Evolutionary conservation across 83 land plant genomes (phyloP), one percentile per base, ranked within the genome.

Genomic region (Diphasiastrum complanatum): DNA sequence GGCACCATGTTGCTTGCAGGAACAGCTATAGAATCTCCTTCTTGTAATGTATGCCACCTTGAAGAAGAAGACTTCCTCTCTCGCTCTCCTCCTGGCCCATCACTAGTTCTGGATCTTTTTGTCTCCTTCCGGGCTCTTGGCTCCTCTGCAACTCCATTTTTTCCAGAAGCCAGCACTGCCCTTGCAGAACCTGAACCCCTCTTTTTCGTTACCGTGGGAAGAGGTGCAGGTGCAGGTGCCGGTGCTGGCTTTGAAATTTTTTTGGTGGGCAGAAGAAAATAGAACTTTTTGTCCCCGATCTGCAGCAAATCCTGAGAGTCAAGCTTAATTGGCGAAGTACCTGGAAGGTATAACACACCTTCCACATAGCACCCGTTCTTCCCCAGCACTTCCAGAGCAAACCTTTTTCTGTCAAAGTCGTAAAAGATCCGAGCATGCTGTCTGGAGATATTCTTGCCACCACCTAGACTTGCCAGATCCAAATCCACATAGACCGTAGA

Each of bases 401-500:
- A 93, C 3, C 91, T 80, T 20, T 83, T 84, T 51, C 86, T 79
- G 27, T 77, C 78, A 75, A 93, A 93, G 67, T 93, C 99, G 79
- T 89, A 93, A 79, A 75, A 89, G 67, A 93, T 93, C 31, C 96
- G 78, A 45, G 99, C 99, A 68, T 93, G 99, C 79, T 83, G 86
- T 43, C 96, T 82, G 52, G 96, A 89, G 66, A 95, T 89, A 82
- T 84, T 89, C 92, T 83, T 95, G 33, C 99, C 99, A 11, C 96
- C 96, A 46, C 99, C 96, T 29, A 89, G 73, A 61, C 78, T 69
- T 14, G 92, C 75, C 52, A 95, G 81, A 68, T 95, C 99, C 52
- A 90, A 86, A 64, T 95, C 99, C 29, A 95, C n/a, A n/a, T n/a
- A n/a, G n/a, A n/a, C 97, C 11, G 82, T 45, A 26, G 93, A 82